Base-by-base conservation (phyloP, 257 asterid genomes). In the Nicotiana knightiana region DNA sequence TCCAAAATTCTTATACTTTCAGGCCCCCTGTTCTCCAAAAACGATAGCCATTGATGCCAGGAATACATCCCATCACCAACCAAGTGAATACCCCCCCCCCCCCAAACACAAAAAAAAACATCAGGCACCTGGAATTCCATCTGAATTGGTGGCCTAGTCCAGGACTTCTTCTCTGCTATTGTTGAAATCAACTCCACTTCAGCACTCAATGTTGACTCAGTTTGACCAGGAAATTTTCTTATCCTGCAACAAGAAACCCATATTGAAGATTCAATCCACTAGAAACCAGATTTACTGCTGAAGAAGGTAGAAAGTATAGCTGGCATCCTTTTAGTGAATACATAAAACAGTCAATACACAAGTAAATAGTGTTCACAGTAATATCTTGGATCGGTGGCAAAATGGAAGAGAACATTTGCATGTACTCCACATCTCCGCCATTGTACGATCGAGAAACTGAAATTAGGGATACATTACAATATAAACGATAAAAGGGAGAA, bases 121-220 rank as follows among this genome's bases (percentile, higher is more conserved):
- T 73, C 54, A 81, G 62, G 79, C 70, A 94, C 99, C 99, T 96
- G 99, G 87, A 96, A 96, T 89, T 96, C 99, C 99, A 96, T 96
- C 90, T 96, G 98, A 90, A 96, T 96, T 37, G 99, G 99, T 84
- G 99, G 99, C 79, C 98, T 90, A 32, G 98, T 96, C 99, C 97
- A 94, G 16, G 98, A 94, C 89, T 96, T 96, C 94, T 96, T 96
- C 83, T 96, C 99, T 32, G 90, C 91, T 63, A 96, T 94, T 76
- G 99, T 96, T 61, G 99, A 93, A 87, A 96, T 96, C 87, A 96
- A 89, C 89, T 96, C 99, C 77, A 96, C 93, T 88, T 96, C 99
- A 81, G 99, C 99, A 84, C 99, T 96, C 90, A 96, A 81, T 68
- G 99, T 96, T 59, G 99, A 93, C 86, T 96, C 99, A 83, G 99